Conservation (phyloP, 768 basidiomycete species). For the Lyophyllum atratum region DNA sequence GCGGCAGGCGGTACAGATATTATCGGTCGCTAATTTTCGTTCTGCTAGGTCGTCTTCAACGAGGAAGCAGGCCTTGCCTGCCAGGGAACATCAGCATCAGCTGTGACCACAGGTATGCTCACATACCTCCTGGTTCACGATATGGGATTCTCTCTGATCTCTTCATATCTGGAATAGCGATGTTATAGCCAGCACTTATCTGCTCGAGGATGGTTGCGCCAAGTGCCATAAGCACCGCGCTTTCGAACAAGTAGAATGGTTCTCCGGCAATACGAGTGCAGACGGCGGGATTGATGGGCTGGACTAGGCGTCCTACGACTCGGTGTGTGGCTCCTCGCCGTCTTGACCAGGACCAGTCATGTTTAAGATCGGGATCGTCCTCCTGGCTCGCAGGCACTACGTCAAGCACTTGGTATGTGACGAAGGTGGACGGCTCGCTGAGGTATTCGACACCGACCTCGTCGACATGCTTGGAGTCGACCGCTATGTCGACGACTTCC, state of each 20-base stretch:
- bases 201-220: neutral
- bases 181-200: neutral
- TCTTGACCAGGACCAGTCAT: slow-evolving; percentile 19
- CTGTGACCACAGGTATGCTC: neutral
- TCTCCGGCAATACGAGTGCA: neutral
- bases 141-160: slow-evolving; percentile 2
- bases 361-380: slow-evolving; percentile 15
- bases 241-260: slow-evolving; percentile 7
- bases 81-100: neutral
- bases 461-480: slow-evolving; percentile 7
- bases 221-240: neutral
- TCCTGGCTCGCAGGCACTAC: slow-evolving; percentile 15
- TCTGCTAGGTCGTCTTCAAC: neutral
- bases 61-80: slow-evolving; percentile 9
- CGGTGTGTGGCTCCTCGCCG: slow-evolving; percentile 10
- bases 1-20: slow-evolving; percentile 1
- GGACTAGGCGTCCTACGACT: slow-evolving; percentile 18
- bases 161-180: neutral
- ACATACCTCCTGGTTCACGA: neutral
- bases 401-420: slow-evolving; percentile 19
- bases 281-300: slow-evolving; percentile 15
- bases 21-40: neutral
- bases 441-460: slow-evolving; percentile 12
- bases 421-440: neutral
- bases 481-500: slow-evolving; percentile 1